These are phyloP conservation scores for Mycena amicta DNA, from an alignment of 768 basidiomycete genomes.

Conservation along the genomic window DNA sequence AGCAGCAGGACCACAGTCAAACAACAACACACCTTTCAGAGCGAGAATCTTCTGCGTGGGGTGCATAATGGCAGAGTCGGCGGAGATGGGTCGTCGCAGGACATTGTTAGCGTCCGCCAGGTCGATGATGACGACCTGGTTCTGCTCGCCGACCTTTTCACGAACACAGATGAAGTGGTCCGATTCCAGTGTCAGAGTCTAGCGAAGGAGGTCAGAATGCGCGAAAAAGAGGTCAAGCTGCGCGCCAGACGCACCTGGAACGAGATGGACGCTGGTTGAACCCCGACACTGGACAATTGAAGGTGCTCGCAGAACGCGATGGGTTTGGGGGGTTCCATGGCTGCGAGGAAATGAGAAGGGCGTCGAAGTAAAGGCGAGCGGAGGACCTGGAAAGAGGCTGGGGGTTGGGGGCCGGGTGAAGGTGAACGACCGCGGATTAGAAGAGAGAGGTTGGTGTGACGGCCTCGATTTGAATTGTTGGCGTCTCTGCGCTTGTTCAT, in stretches of 20 bases:
- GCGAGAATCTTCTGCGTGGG: constrained; percentile 96
- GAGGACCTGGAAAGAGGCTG: constrained; percentile 16
- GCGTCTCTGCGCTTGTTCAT: no score
- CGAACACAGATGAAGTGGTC: constrained; percentile 98
- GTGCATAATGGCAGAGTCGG: constrained; percentile 99
- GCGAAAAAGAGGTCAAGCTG: constrained; percentile 26
- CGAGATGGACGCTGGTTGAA: constrained; percentile 96
- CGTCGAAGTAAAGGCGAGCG: not conserved
- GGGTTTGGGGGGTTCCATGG: constrained; percentile 64
- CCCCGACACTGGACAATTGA: constrained; percentile 92
- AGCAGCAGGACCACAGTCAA: constrained; percentile 7
- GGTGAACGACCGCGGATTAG: constrained; percentile 1
- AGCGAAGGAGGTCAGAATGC: constrained; percentile 4
- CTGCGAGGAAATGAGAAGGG: constrained; percentile 12
- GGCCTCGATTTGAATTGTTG: no score
- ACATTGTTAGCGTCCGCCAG: constrained; percentile 97
- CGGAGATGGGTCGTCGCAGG: constrained; percentile 90
- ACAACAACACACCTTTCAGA: constrained; percentile 67
- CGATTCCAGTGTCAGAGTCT: constrained; percentile 94
- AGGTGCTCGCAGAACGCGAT: constrained; percentile 90
- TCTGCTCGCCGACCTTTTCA: constrained; percentile 92
- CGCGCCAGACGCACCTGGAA: constrained; percentile 89
- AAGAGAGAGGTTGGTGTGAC: no score
- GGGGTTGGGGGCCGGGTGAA: constrained; percentile 17
- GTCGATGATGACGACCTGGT: constrained; percentile 99